Conservation (phyloP, 139 green algal species). For the Diplosphaera chodatii region DNA sequence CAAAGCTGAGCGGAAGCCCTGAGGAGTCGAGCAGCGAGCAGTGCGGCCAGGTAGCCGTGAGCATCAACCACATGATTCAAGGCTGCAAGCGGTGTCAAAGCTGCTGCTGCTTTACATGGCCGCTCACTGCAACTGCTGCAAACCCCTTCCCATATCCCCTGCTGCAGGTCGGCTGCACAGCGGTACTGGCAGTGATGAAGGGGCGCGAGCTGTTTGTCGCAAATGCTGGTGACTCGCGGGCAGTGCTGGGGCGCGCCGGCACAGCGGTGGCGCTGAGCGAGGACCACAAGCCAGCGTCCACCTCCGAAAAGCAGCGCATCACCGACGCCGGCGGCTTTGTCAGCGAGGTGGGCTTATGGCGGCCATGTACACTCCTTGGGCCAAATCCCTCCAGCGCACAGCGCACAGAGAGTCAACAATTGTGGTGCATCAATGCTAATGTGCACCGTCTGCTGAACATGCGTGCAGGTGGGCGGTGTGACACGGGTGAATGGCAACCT, state of each 20-base stretch:
- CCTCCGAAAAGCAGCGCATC: constrained; percentile 67
- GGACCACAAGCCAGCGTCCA: constrained; percentile 74
- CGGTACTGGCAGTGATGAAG: constrained; percentile 76
- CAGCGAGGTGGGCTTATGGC: constrained; percentile 36
- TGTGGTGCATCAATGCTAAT: too few species aligned
- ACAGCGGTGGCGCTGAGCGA: constrained; percentile 39
- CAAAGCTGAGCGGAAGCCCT: neutral
- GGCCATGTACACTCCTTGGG: too few species aligned
- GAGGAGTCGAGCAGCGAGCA: neutral
- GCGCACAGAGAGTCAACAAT: too few species aligned
- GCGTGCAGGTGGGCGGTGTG: neutral
- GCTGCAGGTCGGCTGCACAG: constrained; percentile 72
- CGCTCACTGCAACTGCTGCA: too few species aligned
- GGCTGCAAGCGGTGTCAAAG: too few species aligned
- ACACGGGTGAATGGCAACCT: constrained; percentile 88
- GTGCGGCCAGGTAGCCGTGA: neutral
- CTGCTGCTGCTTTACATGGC: too few species aligned
- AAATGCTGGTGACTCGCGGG: constrained; percentile 85
- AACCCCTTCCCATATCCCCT: too few species aligned
- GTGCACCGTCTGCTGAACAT: too few species aligned
- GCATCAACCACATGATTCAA: too few species aligned
- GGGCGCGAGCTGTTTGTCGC: constrained; percentile 72
- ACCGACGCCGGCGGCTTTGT: constrained; percentile 71
- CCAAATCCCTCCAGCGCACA: too few species aligned
- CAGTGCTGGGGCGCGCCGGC: constrained; percentile 61